Base-by-base conservation (phyloP, 805 yeast genomes). In the Kazachstania bromeliacearum region DNA sequence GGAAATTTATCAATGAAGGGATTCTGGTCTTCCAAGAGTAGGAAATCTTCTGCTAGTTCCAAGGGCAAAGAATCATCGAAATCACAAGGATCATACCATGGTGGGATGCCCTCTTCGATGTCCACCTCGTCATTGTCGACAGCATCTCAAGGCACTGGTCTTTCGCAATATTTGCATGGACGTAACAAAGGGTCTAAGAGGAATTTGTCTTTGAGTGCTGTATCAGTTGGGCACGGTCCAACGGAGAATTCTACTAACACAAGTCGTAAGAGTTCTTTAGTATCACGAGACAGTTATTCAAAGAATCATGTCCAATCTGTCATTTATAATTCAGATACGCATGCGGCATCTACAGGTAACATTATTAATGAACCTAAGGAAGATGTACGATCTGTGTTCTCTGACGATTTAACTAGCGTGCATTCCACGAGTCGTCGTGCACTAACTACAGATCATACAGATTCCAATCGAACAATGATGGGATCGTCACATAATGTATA, bases 221-320 rank as follows among this genome's bases (percentile, higher is more conserved):
- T 22, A 22, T 22, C 25, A 8, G 12, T 8, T 8, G n/a, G n/a
- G n/a, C n/a, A n/a, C n/a, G n/a, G n/a, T n/a, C n/a, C n/a, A n/a
- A n/a, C n/a, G 25, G 25, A 22, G 25, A 22, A 22, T 12, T 8
- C n/a, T n/a, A n/a, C n/a, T n/a, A n/a, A n/a, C 15, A 26, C 37
- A n/a, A 31, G 30, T 24, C 25, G 38, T 8, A 36, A 31, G 15
- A 31, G 25, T 26, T 36, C 38, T n/a, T 22, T 29, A 10, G 24
- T 29, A 7, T 36, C 37, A 10, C 20, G 23, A 15, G 37, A 34
- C 8, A 21, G 19, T 5, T 34, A 34, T 16, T 12, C 23, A 13
- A 34, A 18, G 19, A 27, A 34, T 28, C 27, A 23, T 22, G 18
- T 29, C 15, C 37, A 34, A 22, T 32, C 37, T 20, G 13, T 34